Conservation (phyloP, 352 stramenopile genomes). For the Phytophthora rubi region DNA sequence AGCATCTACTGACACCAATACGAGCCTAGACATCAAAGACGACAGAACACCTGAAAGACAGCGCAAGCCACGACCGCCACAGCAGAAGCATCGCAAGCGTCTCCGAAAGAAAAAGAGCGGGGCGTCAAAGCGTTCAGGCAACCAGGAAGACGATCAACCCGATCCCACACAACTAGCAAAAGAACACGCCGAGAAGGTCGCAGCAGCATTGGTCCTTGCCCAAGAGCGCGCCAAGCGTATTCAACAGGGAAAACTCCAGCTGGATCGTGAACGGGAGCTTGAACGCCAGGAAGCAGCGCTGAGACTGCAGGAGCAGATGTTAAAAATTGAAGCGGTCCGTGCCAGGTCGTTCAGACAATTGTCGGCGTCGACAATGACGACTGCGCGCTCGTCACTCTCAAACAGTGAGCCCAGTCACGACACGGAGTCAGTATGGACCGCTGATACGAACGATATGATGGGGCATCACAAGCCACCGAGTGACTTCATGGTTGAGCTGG, state of each 20-base stretch:
- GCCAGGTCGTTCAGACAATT: conserved; percentile 24
- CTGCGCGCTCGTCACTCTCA: conserved; percentile 15
- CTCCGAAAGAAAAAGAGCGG: conserved; percentile 29
- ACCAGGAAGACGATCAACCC: conserved; percentile 27
- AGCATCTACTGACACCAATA: conserved; percentile 17
- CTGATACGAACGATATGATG: conserved; percentile 17
- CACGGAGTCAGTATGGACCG: conserved; percentile 21
- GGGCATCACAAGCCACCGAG: conserved; percentile 11
- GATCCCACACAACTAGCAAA: conserved; percentile 23
- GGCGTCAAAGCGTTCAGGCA: conserved; percentile 14
- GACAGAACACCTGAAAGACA: conserved; percentile 17
- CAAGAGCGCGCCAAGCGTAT: conserved; percentile 47
- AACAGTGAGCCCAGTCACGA: conserved; percentile 14
- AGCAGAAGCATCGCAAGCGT: conserved; percentile 35
- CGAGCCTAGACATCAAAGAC: conserved; percentile 7
- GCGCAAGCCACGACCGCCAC: conserved; percentile 31
- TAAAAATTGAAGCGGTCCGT: conserved; percentile 48
- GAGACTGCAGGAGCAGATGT: conserved; percentile 47
- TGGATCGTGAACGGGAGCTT: conserved; percentile 26
- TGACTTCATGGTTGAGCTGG: conserved; percentile 29
- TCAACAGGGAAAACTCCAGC: conserved; percentile 38
- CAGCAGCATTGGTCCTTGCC: conserved; percentile 38
- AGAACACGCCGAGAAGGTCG: conserved; percentile 44
- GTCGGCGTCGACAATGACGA: conserved; percentile 14
- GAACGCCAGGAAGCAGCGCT: conserved; percentile 30